Evolutionary conservation across 129 eudicot genomes (phyloP).

Genomic region (Helichrysum umbraculigerum): DNA sequence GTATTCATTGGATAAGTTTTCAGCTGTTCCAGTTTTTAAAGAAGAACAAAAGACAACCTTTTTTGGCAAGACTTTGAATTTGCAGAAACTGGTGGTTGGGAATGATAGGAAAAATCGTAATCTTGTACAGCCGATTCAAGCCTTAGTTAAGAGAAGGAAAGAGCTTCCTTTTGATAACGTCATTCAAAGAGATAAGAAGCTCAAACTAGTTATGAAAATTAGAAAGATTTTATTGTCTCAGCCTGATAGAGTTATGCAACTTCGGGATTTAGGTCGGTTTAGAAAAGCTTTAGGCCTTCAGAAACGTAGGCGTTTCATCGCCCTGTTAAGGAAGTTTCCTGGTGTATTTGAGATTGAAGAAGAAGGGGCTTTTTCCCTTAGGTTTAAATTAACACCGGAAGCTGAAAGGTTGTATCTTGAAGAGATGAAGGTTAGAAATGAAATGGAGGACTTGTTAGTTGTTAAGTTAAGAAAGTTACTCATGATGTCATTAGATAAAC

Average conservation of each 20-base stretch:
- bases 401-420: slow-evolving; percentile 87
- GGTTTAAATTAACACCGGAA: slow-evolving; percentile 76
- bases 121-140: slow-evolving; percentile 51
- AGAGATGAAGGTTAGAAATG: slow-evolving; percentile 84
- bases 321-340: slow-evolving; percentile 75
- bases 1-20: too few relatives aligned
- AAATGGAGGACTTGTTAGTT: slow-evolving; percentile 85
- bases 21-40: not conserved
- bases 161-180: slow-evolving; percentile 93
- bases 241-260: slow-evolving; percentile 76
- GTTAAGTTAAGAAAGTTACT: slow-evolving; percentile 77
- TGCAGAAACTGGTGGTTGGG: slow-evolving; percentile 18
- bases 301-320: slow-evolving; percentile 69
- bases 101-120: slow-evolving; percentile 40
- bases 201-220: slow-evolving; percentile 72
- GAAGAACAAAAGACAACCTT: slow-evolving; percentile 37
- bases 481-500: slow-evolving; percentile 93
- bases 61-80: slow-evolving; percentile 49
- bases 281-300: slow-evolving; percentile 79
- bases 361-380: slow-evolving; percentile 82
- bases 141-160: slow-evolving; percentile 87
- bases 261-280: slow-evolving; percentile 82
- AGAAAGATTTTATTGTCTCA: slow-evolving; percentile 68
- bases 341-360: slow-evolving; percentile 92
- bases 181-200: slow-evolving; percentile 92